Base-by-base conservation (phyloP, 163 green algal genomes). In the Coccomyxa subellipsoidea region DNA sequence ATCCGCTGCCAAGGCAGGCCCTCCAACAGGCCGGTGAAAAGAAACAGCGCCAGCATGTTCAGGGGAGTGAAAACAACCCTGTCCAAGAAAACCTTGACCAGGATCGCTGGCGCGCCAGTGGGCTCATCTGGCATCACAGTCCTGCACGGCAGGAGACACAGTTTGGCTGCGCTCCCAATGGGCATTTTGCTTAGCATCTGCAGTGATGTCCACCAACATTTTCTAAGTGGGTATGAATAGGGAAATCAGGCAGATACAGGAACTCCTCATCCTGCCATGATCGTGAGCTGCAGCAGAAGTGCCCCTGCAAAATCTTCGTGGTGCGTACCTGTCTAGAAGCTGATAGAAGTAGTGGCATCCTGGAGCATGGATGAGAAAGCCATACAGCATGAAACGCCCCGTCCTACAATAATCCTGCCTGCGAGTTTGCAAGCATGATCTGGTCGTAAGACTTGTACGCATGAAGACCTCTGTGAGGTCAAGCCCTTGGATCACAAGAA, bases 321-420 rank as follows among this genome's bases (percentile, higher is more conserved):
- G n/a, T 4, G 82, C 80, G 32, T 38, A 23, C 66, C 38, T 53
- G 77, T 87, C 84, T 78, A 87, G 54, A 18, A 76, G 31, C 18
- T 47, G 32, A 39, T 85, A 88, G 59, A 84, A 85, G 7, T 37
- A 82, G 77, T 88, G 84, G 78, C 84, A 85, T 25, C 70, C 25
- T 4, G 84, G 84, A 10, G 47, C 84, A 66, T 88, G 84, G 21
- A 88, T 31, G 2, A 75, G 7, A 23, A 85, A 78, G 18, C 84
- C 84, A 78, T 79, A 88, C 1, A 76, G 73, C 15, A 80, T 80
- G 71, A 88, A 86, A 2, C 84, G 47, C 31, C 78, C 79, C 31
- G 84, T 88, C 6, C 84, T 79, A 34, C 37, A 59, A 35, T 69
- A 81, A 39, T 86, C 79, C 32, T 77, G 81, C 77, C 78, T 85